A percentile compares a stretch with the other conserved stretches of the same genome.
phyloP scores from a whole-genome alignment of 2,329 filamentous ascomycete species.

The Trichophyton verrucosum region DNA sequence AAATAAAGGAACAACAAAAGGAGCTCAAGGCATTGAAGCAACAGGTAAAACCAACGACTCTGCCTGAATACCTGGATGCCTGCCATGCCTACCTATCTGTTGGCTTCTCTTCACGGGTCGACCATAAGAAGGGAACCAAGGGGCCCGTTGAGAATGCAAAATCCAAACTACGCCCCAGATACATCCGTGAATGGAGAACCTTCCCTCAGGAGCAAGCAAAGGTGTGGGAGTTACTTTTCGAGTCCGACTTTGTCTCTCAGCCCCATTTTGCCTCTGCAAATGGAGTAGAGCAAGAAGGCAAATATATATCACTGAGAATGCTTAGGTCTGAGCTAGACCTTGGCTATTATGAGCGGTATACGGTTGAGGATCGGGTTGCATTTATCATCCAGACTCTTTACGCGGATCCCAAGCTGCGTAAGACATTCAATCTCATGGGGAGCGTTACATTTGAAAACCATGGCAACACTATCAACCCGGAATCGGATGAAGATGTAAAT shows the following conservation, averaged over 20 bases:
- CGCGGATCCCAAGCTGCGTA: not conserved
- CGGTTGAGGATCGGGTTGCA: slow-evolving; percentile 7
- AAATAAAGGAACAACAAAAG: no score
- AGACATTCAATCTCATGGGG: slow-evolving; percentile 9
- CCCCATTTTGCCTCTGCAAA: slow-evolving; percentile 8
- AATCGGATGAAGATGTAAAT: not conserved
- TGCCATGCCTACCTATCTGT: slow-evolving; percentile 12
- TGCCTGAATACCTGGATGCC: slow-evolving; percentile 12
- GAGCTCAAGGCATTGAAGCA: no score
- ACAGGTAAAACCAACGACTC: not conserved
- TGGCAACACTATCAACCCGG: slow-evolving; percentile 8
- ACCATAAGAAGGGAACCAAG: slow-evolving; percentile 4
- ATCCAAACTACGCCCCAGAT: slow-evolving; percentile 12
- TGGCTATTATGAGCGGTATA: slow-evolving; percentile 6
- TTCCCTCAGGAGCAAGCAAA: slow-evolving; percentile 8
- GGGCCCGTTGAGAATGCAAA: slow-evolving; percentile 10
- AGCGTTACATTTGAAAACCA: slow-evolving; percentile 14
- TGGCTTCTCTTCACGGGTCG: slow-evolving; percentile 2
- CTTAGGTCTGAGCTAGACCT: slow-evolving; percentile 13
- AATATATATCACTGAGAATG: not conserved
- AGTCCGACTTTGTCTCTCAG: slow-evolving; percentile 7
- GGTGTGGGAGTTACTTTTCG: slow-evolving; percentile 7
- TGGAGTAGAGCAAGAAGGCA: slow-evolving; percentile 4
- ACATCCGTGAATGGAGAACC: slow-evolving; percentile 7
- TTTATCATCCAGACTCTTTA: slow-evolving; percentile 6